Evolutionary conservation across 1,284 basidiomycete species (phyloP), one percentile per base, ranked within the genome.

Genomic region (Ceratobasidium sp.): DNA sequence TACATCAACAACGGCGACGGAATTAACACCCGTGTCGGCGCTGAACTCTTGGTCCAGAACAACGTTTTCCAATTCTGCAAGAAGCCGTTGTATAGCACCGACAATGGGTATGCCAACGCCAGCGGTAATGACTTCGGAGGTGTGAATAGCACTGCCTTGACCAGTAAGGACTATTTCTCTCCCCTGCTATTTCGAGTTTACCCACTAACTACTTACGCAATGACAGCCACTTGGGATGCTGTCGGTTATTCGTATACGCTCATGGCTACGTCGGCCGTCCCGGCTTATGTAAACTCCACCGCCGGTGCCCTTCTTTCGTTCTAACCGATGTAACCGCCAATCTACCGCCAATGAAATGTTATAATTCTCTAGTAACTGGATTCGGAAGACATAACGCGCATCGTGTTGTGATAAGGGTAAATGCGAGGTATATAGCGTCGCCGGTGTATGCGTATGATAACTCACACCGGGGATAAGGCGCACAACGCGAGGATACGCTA

Each of bases 1-100:
- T 85, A 83, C 76, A 82, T 84, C 59, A 80, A 82, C 80, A 85
- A 84, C 80, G 81, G 80, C 76, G 85, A 86, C 77, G 86, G 86
- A 73, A 86, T 87, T 77, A 86, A 87, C 81, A 86, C 85, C 66
- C 84, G 86, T 76, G 83, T 84, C 75, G 86, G 85, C 82, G 78
- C 73, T 24, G 60, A 65, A 51, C 63, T 74, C n/a, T 50, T 64
- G 29, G 63, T 65, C 17, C 63, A 65, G 17, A 65, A 65, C 47
- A 65, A 65, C 47, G 48, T 65, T 14, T 65, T 65, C 63, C 47
- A 51, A 29, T 3, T 2, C 47, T 15, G 27, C 29, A 24, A 24
- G 24, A 65, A 65, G 63, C 63, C 63, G 1, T 47, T 65, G 22
- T 65, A 65, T 31, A 48, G 44, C 7, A 65, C 63, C 14, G 63